phyloP scores from a whole-genome alignment of 306 rosid genomes.

The Dryas drummondii region DNA sequence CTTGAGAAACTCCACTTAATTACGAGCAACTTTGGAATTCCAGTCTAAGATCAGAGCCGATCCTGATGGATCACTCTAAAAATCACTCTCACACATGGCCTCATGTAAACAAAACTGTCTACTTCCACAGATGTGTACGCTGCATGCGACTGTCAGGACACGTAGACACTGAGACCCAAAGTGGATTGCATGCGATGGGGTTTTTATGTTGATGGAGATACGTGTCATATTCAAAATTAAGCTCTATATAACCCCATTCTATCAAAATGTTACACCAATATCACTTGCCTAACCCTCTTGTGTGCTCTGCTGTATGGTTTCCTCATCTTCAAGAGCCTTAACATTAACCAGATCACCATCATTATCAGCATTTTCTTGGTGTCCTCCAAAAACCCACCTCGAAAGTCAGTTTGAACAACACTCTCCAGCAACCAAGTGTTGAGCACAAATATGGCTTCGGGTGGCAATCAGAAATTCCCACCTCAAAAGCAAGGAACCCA shows the following conservation, averaged over 20 bases:
- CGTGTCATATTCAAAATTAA: conserved; percentile 21
- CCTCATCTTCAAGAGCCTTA: background rate
- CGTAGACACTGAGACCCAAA: conserved; percentile 11
- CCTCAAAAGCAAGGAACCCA: conserved; percentile 60
- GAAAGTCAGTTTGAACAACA: no score
- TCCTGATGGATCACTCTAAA: background rate
- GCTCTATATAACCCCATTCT: conserved; percentile 2
- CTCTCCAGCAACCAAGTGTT: background rate
- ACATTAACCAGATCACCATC: background rate
- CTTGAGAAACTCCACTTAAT: no score
- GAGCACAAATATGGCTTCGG: conserved; percentile 62
- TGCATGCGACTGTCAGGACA: conserved; percentile 16
- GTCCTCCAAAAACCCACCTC: background rate
- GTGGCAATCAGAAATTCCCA: conserved; percentile 44
- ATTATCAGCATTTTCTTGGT: conserved; percentile 5
- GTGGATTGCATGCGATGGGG: no score
- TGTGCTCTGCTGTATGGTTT: background rate
- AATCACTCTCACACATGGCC: conserved; percentile 15
- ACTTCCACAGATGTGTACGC: conserved; percentile 12
- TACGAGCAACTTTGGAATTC: background rate
- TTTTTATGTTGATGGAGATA: no score
- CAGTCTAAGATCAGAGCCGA: no score
- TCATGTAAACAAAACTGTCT: conserved; percentile 14
- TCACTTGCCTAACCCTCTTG: background rate
- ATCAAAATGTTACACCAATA: background rate